Conservation (phyloP, 2,329 filamentous ascomycete species). For the Penicillium sp. region DNA sequence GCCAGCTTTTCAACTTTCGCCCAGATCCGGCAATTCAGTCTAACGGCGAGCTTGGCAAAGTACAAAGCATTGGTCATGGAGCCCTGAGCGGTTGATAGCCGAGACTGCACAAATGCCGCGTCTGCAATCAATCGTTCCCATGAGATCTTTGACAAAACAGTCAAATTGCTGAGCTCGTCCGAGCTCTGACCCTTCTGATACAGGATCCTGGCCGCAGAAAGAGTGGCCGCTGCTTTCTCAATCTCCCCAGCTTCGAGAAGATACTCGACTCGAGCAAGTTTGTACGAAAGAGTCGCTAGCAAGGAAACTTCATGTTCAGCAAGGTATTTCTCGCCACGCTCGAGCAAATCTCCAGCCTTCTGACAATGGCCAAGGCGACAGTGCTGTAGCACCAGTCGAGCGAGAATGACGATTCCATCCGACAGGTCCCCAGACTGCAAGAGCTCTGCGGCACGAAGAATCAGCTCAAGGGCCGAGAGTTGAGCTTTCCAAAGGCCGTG, state of each 20-base stretch:
- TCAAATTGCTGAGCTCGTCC: constrained; percentile 38
- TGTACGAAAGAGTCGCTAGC: constrained; percentile 59
- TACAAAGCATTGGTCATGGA: constrained; percentile 51
- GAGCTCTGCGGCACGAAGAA: constrained; percentile 54
- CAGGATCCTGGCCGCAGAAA: constrained; percentile 33
- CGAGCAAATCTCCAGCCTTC: constrained; percentile 61
- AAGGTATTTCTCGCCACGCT: constrained; percentile 59
- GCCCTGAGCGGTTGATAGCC: constrained; percentile 63
- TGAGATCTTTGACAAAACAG: constrained; percentile 45
- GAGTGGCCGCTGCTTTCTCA: constrained; percentile 58
- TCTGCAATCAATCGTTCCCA: constrained; percentile 61
- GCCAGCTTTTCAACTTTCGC: constrained; percentile 53
- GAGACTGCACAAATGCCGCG: constrained; percentile 67
- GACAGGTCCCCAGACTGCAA: constrained; percentile 42
- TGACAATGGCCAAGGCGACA: constrained; percentile 63
- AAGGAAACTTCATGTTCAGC: constrained; percentile 46
- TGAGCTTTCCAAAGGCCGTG: constrained; percentile 58
- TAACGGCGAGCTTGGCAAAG: constrained; percentile 54
- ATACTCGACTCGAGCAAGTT: constrained; percentile 76
- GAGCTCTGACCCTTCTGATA: constrained; percentile 39
- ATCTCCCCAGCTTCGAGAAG: constrained; percentile 67
- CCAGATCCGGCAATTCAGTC: constrained; percentile 56
- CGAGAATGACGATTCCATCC: constrained; percentile 48
- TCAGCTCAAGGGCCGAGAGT: constrained; percentile 54
- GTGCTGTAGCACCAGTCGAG: constrained; percentile 58